phyloP scores from a whole-genome alignment of 495 filamentous ascomycete species.

The Trichoderma parareesei region DNA sequence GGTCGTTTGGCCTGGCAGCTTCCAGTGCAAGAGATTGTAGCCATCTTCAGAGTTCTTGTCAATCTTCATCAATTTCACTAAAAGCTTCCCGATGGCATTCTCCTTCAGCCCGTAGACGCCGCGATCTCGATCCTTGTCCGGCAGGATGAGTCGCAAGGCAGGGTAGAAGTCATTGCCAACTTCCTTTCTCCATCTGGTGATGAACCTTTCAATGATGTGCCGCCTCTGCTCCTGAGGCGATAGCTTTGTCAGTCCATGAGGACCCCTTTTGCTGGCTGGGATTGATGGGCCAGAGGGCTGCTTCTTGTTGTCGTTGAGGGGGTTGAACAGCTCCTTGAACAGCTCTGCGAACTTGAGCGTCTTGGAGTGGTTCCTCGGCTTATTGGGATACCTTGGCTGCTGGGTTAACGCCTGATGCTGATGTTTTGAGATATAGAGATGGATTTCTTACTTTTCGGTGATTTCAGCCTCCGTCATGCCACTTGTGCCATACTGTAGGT shows the following conservation, averaged over 20 bases:
- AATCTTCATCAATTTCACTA: constrained; percentile 89
- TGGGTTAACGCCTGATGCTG: no score
- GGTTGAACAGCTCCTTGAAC: constrained; percentile 72
- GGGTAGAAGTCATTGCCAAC: constrained; percentile 92
- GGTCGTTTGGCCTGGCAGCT: constrained; percentile 63
- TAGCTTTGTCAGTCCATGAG: constrained; percentile 46
- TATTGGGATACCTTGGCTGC: constrained; percentile 64
- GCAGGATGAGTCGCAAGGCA: constrained; percentile 83
- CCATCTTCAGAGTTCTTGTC: constrained; percentile 86
- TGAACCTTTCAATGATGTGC: constrained; percentile 84
- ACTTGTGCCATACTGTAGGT: constrained; percentile 9
- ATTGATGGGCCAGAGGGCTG: constrained; percentile 48
- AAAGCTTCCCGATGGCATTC: constrained; percentile 75
- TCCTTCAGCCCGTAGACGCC: constrained; percentile 95
- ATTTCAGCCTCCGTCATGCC: constrained; percentile 9
- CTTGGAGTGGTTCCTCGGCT: constrained; percentile 68
- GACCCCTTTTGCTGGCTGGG: constrained; percentile 47
- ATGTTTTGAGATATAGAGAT: not conserved
- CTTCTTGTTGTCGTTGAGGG: constrained; percentile 75
- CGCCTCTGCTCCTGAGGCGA: constrained; percentile 77
- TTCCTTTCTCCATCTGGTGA: constrained; percentile 77
- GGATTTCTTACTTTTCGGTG: constrained; percentile 1
- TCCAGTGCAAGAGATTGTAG: constrained; percentile 84
- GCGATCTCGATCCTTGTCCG: constrained; percentile 86
- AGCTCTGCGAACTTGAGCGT: constrained; percentile 82